Conservation (phyloP, 2,329 filamentous ascomycete genomes). For the Coniochaeta sp. region DNA sequence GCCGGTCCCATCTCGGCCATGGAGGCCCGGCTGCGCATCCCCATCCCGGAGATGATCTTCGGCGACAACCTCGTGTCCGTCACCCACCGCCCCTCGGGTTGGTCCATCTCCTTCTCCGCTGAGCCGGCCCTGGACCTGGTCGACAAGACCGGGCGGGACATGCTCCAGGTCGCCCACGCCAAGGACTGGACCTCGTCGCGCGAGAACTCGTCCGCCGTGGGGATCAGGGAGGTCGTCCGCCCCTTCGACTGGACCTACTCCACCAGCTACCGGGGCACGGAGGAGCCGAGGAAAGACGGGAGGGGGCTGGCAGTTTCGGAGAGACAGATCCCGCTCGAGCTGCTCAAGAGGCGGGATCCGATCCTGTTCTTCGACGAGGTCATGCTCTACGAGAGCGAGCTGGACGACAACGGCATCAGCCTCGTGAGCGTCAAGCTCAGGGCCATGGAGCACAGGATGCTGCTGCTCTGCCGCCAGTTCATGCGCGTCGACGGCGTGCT, state of each 20-base stretch:
- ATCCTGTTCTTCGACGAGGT: conserved; percentile 97
- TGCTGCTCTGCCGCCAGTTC: conserved; percentile 81
- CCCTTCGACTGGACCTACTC: conserved; percentile 99
- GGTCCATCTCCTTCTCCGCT: conserved; percentile 75
- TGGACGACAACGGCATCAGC: conserved; percentile 94
- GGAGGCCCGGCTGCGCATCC: conserved; percentile 70
- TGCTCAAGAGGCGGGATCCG: conserved; percentile 82
- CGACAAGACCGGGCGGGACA: conserved; percentile 85
- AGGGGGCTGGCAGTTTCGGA: not conserved
- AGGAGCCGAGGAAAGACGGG: conserved; percentile 11
- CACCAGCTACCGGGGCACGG: conserved; percentile 74
- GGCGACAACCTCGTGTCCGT: conserved; percentile 84
- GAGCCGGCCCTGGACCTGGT: conserved; percentile 83
- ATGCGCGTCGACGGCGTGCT: conserved; percentile 90
- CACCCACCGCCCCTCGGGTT: conserved; percentile 65
- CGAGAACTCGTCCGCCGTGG: conserved; percentile 67
- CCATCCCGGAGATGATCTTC: conserved; percentile 98
- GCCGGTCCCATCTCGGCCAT: conserved; percentile 83
- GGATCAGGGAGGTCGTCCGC: conserved; percentile 88
- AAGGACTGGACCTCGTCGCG: conserved; percentile 66
- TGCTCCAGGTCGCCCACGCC: conserved; percentile 92
- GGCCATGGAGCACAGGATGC: conserved; percentile 83
- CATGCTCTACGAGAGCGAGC: conserved; percentile 91
- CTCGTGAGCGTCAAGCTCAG: conserved; percentile 84
- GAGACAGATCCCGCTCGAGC: conserved; percentile 67